Evolutionary conservation across 768 basidiomycete genomes (phyloP).

Genomic region (Podaxis sp.): DNA sequence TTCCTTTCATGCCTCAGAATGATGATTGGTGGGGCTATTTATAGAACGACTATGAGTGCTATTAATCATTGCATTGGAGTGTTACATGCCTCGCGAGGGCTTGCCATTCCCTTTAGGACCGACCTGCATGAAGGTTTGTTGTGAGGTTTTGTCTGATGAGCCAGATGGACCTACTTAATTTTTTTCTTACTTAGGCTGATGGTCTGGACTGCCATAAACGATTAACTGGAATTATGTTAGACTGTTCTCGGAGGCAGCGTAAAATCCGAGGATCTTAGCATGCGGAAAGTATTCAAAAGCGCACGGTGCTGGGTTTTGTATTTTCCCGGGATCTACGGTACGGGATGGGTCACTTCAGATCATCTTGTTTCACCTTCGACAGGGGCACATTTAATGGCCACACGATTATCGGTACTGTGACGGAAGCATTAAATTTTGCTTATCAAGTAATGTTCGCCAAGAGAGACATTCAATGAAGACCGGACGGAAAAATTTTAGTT

Average conservation of each 20-base stretch:
- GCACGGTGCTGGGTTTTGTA: not conserved
- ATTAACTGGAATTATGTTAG: not conserved
- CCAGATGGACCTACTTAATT: not conserved
- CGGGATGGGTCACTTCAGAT: not conserved
- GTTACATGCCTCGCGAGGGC: not conserved
- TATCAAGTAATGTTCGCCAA: not conserved
- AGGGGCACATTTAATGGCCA: not conserved
- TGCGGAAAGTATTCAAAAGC: not conserved
- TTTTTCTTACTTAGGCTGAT: not conserved
- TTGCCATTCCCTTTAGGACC: not conserved
- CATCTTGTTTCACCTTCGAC: not conserved
- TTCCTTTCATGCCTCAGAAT: not conserved
- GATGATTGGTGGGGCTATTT: not conserved
- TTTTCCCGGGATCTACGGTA: not conserved
- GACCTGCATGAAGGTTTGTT: not conserved
- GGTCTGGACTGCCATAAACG: not conserved
- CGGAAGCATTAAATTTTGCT: not conserved
- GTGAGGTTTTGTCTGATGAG: not conserved
- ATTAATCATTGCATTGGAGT: not conserved
- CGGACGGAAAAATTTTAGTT: no score
- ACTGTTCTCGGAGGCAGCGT: not conserved
- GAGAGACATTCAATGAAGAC: no score
- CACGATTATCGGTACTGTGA: not conserved
- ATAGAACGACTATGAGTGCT: not conserved
- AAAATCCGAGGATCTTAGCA: not conserved